Evolutionary conservation across 805 yeast species (phyloP), one percentile per base, ranked within the genome.

Genomic region (Ogataea sp.): DNA sequence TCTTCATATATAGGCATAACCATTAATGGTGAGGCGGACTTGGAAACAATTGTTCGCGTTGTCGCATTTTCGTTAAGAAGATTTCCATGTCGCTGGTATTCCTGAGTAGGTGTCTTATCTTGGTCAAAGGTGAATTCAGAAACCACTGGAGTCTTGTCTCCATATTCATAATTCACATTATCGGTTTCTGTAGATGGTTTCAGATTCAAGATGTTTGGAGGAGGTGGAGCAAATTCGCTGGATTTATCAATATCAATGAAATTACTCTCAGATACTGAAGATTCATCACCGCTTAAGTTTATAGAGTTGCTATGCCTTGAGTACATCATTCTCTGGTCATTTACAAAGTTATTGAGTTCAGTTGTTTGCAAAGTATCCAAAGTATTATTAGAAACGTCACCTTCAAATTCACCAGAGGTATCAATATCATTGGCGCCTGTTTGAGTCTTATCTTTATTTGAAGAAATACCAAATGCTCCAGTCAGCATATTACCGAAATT

Each of bases 221-320:
- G 33, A 17, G 33, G 21, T 30, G 33, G 33, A 10, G 33, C 20
- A 16, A 30, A 30, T 6, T 30, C 33, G 5, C 11, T 4, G 3
- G 21, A 11, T 14, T 27, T 9, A 37, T 49, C 55, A 9, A 44
- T 39, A 29, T 50, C 53, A 24, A 50, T 47, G 34, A 50, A 50
- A 34, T 49, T 47, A 32, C 53, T 49, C 31, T 50, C 55, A 13
- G 55, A 50, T 20, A 50, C 53, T 3, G 53, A 50, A 14, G 36
- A 39, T 16, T 26, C 39, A 37, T 39, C 45, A 23, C 20, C 23
- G 2, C 4, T 13, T 13, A n/a, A 20, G 7, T 11, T 17, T 7
- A 9, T 13, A 30, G n/a, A n/a, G n/a, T n/a, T 30, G 11, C 33
- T 30, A 30, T 30, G 33, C n/a, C 33, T 30, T 17, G 33, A 30